Base-by-base conservation (phyloP, 768 basidiomycete genomes). In the Erythrobasidium yunnanense region DNA sequence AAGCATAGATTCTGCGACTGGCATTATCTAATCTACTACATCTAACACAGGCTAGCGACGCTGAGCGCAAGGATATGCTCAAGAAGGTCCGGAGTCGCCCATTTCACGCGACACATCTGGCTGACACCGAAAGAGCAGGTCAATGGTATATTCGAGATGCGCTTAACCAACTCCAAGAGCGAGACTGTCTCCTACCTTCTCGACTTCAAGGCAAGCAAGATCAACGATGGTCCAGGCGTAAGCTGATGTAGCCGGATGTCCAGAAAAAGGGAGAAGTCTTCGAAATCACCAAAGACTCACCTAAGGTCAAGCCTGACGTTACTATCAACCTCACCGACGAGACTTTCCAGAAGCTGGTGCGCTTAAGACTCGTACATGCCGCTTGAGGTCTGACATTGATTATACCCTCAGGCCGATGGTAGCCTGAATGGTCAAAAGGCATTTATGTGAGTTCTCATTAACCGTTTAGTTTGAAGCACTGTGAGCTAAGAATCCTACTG, bases 301-400 rank as follows among this genome's bases (percentile, higher is more conserved):
- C 54, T 29, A 55, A 55, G 54, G 18, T 38, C 27, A 55, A 55
- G 22, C 29, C 54, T 6, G 54, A 55, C 34, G 54, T 55, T n/a
- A 55, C 54, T 27, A 55, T 55, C 54, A 55, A 13, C 27, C 18
- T 55, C 23, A 11, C 54, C 15, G 54, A 55, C 34, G 29, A 55
- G 11, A 30, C 27, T 23, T 55, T 30, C 27, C 54, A 55, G 34
- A 13, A 55, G 29, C 34, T 55, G 11, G 38, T 42, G 38, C n/a
- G n/a, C n/a, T n/a, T n/a, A n/a, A n/a, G n/a, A n/a, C n/a, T n/a
- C n/a, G n/a, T n/a, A n/a, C n/a, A n/a, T n/a, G n/a, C n/a, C n/a
- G n/a, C n/a, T n/a, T n/a, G n/a, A n/a, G n/a, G n/a, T n/a, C n/a
- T n/a, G n/a, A n/a, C n/a, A n/a, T n/a, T n/a, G n/a, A n/a, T n/a